Base-by-base conservation (phyloP, 2,329 filamentous ascomycete genomes). In the Cercospora citrullina region DNA sequence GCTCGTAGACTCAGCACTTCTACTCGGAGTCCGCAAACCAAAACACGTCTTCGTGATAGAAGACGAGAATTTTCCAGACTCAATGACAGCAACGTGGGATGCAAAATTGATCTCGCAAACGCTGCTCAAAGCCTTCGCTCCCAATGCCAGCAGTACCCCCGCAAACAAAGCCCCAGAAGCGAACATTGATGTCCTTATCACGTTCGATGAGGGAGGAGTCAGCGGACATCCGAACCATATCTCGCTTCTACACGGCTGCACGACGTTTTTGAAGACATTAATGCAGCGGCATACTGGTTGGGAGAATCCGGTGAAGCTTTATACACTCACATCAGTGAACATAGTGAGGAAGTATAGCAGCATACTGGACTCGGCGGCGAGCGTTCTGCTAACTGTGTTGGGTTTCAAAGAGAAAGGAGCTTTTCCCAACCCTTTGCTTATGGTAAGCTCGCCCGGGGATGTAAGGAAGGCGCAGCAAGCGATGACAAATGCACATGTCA, bases 171-270 rank as follows among this genome's bases (percentile, higher is more conserved):
- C 84, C 1, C 86, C 86, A 1, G 77, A 81, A 39, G 81, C 86
- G 0, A 84, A 81, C 63, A 92, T 96, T 76, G 93, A 97, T 80
- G 86, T 90, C 30, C 86, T 99, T 73, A 84, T 99, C 72, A 99
- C 95, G 31, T 99, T 99, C 77, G 95, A 99, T 82, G 77, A 80
- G n/a, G 72, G 81, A 60, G 95, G 95, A 68, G 85, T 99, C 60
- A 97, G 93, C 67, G 87, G 87, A 53, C 95, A 99, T 80, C 93
- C 93, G 23, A 99, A 99, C 83, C 95, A 99, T 82, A 91, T 91
- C 71, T 93, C 93, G 5, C 87, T 98, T 8, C 93, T 93, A 81
- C 86, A 91, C 78, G 95, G 94, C 66, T 92, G 93, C 6, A 86
- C 87, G 57, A 80, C 86, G 60, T 98, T 97, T 78, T 79, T 96